A percentile compares a stretch with the other conserved stretches of the same genome.
Evolutionary conservation across 75 land plant genomes (phyloP).

Genomic region (Pinus albicaulis): DNA sequence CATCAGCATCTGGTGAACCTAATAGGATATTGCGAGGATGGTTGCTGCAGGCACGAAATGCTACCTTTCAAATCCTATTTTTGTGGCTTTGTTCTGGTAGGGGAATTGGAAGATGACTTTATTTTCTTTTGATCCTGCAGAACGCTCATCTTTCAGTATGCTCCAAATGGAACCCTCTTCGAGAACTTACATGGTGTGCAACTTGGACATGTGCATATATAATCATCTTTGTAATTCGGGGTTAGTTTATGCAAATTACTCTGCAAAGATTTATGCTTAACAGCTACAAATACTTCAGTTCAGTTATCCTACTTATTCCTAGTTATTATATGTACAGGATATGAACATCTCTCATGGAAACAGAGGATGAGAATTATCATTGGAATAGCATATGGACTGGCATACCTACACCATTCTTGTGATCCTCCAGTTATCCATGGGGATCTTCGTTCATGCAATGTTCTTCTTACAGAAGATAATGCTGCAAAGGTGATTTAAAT

Average conservation of each 20-base stretch:
- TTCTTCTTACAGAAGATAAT: conserved; percentile 28
- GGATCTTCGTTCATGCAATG: conserved; percentile 21
- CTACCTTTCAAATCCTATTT: not conserved
- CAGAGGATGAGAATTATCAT: conserved; percentile 27
- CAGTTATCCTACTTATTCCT: not conserved
- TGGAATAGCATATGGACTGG: conserved; percentile 35
- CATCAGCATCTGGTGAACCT: conserved; percentile 31
- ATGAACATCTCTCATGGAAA: conserved; percentile 33
- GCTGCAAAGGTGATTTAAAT: conserved; percentile 31
- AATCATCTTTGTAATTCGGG: conserved; percentile 3
- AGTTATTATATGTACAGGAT: conserved; percentile 2
- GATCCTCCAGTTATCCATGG: conserved; percentile 38
- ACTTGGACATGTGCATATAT: conserved; percentile 15
- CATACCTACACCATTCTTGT: conserved; percentile 32
- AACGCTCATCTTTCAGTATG: conserved; percentile 33
- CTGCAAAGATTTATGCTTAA: not conserved
- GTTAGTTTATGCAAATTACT: conserved; percentile 10
- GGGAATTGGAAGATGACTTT: not conserved
- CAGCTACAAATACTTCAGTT: not conserved
- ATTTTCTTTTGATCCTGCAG: conserved; percentile 11
- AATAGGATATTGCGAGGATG: conserved; percentile 29
- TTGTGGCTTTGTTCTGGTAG: not conserved
- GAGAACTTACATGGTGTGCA: conserved; percentile 29
- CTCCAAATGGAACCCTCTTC: conserved; percentile 35
- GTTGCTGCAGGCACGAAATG: conserved; percentile 14